Evolutionary conservation across 306 rosid species (phyloP).

Genomic region (Quercus dentata): DNA sequence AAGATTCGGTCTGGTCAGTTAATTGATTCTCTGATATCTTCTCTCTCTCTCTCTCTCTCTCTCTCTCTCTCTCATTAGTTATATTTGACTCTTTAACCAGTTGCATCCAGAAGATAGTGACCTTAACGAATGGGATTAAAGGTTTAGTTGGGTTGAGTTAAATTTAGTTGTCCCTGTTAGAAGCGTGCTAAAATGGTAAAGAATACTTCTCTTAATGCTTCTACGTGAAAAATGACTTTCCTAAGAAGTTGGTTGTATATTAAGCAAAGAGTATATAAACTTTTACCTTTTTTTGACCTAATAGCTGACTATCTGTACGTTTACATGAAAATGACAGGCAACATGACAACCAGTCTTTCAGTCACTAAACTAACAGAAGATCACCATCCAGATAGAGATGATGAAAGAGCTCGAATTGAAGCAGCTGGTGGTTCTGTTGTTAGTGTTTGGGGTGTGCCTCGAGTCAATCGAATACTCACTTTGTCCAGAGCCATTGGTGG

Average conservation of each 20-base stretch:
- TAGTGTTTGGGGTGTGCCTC: background rate
- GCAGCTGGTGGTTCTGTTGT: constrained; percentile 4
- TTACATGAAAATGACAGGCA: background rate
- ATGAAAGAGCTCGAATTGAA: constrained; percentile 3
- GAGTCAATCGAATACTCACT: background rate
- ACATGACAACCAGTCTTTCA: background rate
- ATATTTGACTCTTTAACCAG: no score
- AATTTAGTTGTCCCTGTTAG: no score
- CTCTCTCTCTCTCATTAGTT: no score
- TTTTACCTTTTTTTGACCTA: background rate
- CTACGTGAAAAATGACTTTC: no score
- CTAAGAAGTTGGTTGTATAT: background rate
- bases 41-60: no score
- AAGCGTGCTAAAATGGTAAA: no score
- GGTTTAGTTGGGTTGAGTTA: no score
- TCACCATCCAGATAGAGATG: constrained; percentile 11
- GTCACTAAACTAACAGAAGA: background rate
- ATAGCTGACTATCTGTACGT: background rate
- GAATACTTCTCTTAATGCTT: no score
- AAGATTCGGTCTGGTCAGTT: background rate
- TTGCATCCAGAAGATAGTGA: no score
- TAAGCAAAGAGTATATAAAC: background rate
- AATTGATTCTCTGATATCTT: background rate
- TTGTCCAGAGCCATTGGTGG: background rate
- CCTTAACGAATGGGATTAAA: no score